phyloP scores from a whole-genome alignment of 2,329 filamentous ascomycete genomes.

The Coniochaeta sp. region DNA sequence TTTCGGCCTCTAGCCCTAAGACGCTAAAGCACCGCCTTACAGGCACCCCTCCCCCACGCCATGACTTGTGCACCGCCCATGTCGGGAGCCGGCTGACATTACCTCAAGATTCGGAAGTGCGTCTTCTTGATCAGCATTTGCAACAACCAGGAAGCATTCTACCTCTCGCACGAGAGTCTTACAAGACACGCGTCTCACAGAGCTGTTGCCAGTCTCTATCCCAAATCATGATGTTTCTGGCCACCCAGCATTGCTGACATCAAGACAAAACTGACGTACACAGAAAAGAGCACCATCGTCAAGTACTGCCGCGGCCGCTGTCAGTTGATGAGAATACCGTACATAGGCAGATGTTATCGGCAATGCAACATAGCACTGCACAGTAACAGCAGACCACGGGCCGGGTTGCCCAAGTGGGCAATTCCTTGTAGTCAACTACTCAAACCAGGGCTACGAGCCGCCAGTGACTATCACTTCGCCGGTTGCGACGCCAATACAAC shows the following conservation, averaged over 20 bases:
- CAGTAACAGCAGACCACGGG: neutral
- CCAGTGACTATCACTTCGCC: neutral
- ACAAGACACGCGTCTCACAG: no score
- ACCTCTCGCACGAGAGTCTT: no score
- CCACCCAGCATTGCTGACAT: no score
- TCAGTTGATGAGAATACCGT: no score
- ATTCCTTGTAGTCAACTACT: neutral
- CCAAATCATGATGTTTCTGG: no score
- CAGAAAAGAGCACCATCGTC: no score
- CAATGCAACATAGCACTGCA: neutral
- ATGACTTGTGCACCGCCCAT: neutral
- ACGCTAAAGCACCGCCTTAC: neutral
- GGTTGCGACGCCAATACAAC: neutral
- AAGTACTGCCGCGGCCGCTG: no score
- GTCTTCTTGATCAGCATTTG: neutral
- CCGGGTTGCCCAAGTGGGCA: neutral
- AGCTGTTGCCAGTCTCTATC: no score
- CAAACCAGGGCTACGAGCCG: neutral
- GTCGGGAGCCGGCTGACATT: neutral
- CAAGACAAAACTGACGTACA: no score
- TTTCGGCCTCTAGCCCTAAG: constrained; percentile 1
- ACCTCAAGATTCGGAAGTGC: neutral
- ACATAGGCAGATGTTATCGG: neutral
- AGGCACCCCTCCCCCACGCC: neutral
- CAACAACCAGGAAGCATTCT: no score